Conservation (phyloP, 2,329 filamentous ascomycete genomes). For the Fusarium globosum region DNA sequence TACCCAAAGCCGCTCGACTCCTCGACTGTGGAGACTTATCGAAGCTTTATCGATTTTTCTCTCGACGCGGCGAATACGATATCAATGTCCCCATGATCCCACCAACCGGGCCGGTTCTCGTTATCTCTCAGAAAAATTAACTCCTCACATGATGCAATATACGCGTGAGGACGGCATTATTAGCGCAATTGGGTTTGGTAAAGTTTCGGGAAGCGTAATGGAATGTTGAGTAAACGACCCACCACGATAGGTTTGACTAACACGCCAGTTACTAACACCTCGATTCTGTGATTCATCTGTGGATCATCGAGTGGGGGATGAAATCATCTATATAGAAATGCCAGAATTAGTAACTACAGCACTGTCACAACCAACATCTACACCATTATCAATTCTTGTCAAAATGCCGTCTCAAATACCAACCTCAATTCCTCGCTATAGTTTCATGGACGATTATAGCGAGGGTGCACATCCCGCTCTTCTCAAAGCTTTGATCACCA, state of each 20-base stretch:
- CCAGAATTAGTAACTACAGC: not conserved
- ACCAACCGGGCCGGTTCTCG: not conserved
- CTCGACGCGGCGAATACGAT: conserved; percentile 43
- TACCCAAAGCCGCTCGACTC: conserved; percentile 46
- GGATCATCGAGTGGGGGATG: conserved; percentile 30
- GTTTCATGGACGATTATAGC: conserved; percentile 63
- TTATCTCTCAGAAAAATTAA: not conserved
- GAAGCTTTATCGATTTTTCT: conserved; percentile 50
- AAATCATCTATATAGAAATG: conserved; percentile 30
- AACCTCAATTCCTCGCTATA: conserved; percentile 49
- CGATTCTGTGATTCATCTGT: conserved; percentile 22
- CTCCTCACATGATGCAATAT: conserved; percentile 13
- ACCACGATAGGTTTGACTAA: conserved; percentile 38
- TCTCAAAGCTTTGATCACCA: conserved; percentile 57
- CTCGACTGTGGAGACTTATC: conserved; percentile 47
- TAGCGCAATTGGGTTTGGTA: conserved; percentile 1
- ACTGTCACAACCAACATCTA: not conserved
- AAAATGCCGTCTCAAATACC: conserved; percentile 39
- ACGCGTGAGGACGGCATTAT: not conserved
- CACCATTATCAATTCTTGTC: not conserved
- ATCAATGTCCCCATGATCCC: conserved; percentile 3
- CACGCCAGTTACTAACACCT: conserved; percentile 35
- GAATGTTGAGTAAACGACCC: conserved; percentile 40
- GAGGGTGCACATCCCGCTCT: conserved; percentile 63
- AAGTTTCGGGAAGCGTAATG: conserved; percentile 25